These are phyloP conservation scores for Penicillium turbatum DNA, from an alignment of 495 filamentous ascomycete species.

Conservation along the genomic window DNA sequence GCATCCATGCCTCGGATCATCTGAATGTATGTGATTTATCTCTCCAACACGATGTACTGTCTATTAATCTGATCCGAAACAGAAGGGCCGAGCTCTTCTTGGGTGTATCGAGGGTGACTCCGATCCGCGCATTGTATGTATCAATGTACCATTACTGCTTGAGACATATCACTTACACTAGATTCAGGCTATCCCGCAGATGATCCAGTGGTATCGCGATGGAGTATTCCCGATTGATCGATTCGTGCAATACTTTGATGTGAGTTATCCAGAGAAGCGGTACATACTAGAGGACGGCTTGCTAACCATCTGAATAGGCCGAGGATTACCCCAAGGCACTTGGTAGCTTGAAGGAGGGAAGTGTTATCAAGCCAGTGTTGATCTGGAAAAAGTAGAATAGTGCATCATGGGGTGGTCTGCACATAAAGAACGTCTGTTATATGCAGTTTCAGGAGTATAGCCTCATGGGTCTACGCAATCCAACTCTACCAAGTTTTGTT, in stretches of 20 bases:
- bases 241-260: constrained; percentile 1
- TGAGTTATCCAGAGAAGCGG: not conserved
- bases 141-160: too few relatives aligned
- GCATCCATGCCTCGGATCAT: constrained; percentile 5
- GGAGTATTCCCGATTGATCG: too few relatives aligned
- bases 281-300: too few relatives aligned
- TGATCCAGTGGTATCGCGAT: too few relatives aligned
- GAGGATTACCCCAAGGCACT: constrained; percentile 1
- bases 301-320: not conserved
- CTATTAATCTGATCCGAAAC: not conserved
- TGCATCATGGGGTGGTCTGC: not conserved
- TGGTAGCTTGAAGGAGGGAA: not conserved
- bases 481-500: too few relatives aligned
- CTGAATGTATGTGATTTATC: constrained; percentile 15
- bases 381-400: constrained; percentile 1
- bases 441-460: too few relatives aligned
- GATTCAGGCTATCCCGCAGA: too few relatives aligned
- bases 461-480: too few relatives aligned
- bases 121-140: constrained; percentile 12
- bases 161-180: too few relatives aligned
- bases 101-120: constrained; percentile 22
- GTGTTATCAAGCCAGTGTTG: constrained; percentile 8
- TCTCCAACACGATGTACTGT: not conserved
- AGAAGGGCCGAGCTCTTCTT: constrained; percentile 18
- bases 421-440: too few relatives aligned